Evolutionary conservation across 768 basidiomycete species (phyloP), one percentile per base, ranked within the genome.

Genomic region (Imleria badia): DNA sequence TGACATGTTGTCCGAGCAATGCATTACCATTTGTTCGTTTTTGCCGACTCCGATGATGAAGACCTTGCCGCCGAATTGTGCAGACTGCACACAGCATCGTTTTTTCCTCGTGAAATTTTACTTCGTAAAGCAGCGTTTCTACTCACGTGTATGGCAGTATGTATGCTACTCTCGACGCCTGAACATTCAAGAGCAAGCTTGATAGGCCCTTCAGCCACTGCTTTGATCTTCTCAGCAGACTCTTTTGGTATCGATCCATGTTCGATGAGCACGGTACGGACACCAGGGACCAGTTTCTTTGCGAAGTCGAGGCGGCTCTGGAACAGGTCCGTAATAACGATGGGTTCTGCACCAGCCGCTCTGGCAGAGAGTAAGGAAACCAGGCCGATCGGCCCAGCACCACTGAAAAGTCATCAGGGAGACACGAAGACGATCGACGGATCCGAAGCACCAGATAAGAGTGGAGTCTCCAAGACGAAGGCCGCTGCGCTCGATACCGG

Each of bases 41-140:
- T 83, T 82, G 22, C 85, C 85, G 14, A 86, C 84, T 47, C 86
- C 86, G 31, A 87, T 85, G 55, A 87, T 81, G 66, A 86, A 86
- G 23, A 87, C 83, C 60, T 84, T 85, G 30, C 80, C 82, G 35
- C 85, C 84, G 52, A 86, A 87, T 61, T 78, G 75, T 63, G 78
- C 73, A n/a, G 84, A 83, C 82, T 86, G 58, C 17, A 20, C 4
- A 26, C 26, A 26, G 26, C 19, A n/a, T 36, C 17, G 14, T 45
- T 22, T 35, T 4, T 42, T 34, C 11, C 7, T 33, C 6, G 11
- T 63, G 26, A 63, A 30, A 43, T 11, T 3, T 40, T 15, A 17
- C 23, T 39, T 33, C 10, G 7, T 5, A 17, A 13, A 36, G 11
- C 8, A 30, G 22, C 1, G 26, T 43, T 51, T 43, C 36, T 13